Percentiles rank a stretch among this genome's conserved stretches.
Conservation (phyloP, 352 stramenopile species). For the Pythium aquatile region DNA sequence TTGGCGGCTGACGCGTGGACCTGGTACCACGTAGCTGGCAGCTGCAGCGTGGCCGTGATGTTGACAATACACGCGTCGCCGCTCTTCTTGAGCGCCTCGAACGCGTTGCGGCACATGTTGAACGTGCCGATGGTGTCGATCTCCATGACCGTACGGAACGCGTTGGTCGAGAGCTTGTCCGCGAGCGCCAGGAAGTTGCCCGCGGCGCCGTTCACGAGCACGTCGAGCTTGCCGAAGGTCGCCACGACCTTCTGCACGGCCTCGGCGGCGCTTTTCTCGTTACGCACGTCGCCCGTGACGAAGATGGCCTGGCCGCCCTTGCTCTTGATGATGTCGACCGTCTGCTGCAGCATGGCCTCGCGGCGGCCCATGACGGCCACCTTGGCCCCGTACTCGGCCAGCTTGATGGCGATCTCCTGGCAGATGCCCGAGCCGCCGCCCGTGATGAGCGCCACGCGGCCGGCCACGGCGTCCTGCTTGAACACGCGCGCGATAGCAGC, state of each 20-base stretch:
- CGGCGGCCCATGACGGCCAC: slow-evolving; percentile 94
- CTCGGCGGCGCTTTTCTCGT: slow-evolving; percentile 65
- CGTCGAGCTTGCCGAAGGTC: slow-evolving; percentile 87
- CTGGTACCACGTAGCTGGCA: slow-evolving; percentile 93
- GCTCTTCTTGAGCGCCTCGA: slow-evolving; percentile 70
- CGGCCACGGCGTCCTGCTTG: slow-evolving; percentile 44
- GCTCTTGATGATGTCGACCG: slow-evolving; percentile 49
- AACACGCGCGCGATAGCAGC: slow-evolving; percentile 53
- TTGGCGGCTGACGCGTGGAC: slow-evolving; percentile 95
- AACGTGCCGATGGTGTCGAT: slow-evolving; percentile 96
- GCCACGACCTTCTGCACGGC: slow-evolving; percentile 77
- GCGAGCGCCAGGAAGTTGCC: slow-evolving; percentile 93
- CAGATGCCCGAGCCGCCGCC: slow-evolving; percentile 94
- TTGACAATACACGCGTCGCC: slow-evolving; percentile 91
- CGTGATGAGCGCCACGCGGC: slow-evolving; percentile 90
- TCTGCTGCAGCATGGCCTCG: slow-evolving; percentile 85
- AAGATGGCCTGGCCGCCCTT: slow-evolving; percentile 53
- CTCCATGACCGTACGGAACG: slow-evolving; percentile 95
- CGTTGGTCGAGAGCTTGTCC: slow-evolving; percentile 89
- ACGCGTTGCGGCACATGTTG: slow-evolving; percentile 93
- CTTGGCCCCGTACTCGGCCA: slow-evolving; percentile 90
- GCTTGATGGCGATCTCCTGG: slow-evolving; percentile 91
- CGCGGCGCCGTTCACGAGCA: slow-evolving; percentile 93
- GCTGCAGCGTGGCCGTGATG: slow-evolving; percentile 94
- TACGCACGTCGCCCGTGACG: slow-evolving; percentile 85